Percentiles rank a stretch among this genome's conserved stretches.
These are phyloP conservation scores for Cordyceps militaris DNA, from an alignment of 2,329 filamentous ascomycete species.

Conservation along the genomic window DNA sequence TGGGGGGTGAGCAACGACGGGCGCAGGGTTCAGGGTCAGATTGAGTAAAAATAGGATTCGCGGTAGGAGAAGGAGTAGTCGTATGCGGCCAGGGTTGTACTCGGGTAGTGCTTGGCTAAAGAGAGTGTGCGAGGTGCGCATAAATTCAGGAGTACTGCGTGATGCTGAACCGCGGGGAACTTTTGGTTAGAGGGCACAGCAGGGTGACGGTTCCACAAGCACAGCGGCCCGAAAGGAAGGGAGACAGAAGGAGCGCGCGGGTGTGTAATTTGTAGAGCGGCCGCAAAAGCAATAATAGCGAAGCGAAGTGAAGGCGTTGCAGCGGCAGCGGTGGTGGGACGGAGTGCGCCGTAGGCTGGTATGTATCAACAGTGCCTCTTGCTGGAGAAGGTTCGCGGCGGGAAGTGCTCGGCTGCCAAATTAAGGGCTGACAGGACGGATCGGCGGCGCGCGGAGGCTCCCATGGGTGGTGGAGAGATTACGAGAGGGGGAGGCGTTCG, in stretches of 20 bases:
- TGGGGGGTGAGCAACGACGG: not conserved
- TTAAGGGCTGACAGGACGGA: constrained; percentile 3
- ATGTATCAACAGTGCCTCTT: not conserved
- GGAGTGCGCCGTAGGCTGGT: not conserved
- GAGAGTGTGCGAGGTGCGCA: not conserved
- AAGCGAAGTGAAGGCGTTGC: not conserved
- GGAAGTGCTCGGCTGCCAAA: not conserved
- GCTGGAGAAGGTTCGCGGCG: not conserved
- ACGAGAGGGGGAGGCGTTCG: constrained; percentile 7
- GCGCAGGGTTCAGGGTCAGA: not conserved
- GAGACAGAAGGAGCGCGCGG: not conserved
- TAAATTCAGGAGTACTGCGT: not conserved
- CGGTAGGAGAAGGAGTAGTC: not conserved
- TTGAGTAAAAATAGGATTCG: not conserved
- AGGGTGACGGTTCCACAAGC: not conserved
- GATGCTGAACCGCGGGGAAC: not conserved
- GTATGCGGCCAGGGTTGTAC: constrained; percentile 8
- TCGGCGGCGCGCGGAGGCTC: not conserved
- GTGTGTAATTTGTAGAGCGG: not conserved
- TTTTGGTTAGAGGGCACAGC: constrained; percentile 4
- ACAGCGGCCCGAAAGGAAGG: constrained; percentile 1
- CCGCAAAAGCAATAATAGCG: not conserved
- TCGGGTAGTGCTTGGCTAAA: not conserved
- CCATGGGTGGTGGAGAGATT: not conserved
- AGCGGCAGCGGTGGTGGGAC: not conserved